Evolutionary conservation across 352 stramenopile species (phyloP), one percentile per base, ranked within the genome.

Genomic region (Hyaloperonospora arabidopsidis): DNA sequence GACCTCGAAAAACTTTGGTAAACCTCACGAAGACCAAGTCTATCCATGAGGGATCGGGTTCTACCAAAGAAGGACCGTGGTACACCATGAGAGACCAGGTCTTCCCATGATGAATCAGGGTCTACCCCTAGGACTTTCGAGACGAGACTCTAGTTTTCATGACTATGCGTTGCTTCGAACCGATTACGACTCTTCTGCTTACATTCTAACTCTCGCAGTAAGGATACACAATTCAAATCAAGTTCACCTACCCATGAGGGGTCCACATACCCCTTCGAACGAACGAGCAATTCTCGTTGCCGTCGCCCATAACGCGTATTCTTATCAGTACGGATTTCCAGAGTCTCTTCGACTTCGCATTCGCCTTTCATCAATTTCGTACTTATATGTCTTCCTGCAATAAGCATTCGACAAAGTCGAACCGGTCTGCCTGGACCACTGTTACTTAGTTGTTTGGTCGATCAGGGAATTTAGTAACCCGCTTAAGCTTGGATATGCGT

Each of bases 361-460:
- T 45, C 11, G 13, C n/a, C 38, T 22, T n/a, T 7, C 8, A 23
- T 17, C 18, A 45, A 17, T 3, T n/a, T 22, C 15, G 15, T 1
- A 22, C 10, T 19, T 17, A 48, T 10, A 19, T 34, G 21, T 48
- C 41, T 35, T 48, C 41, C 5, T 19, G 41, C 11, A 48, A 18
- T 14, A 48, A n/a, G 10, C 15, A 43, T 48, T 48, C 41, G 18
- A 35, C 41, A 34, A 48, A 48, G 23, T 48, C 21, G 12, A 48
- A 19, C 8, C 21, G 14, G 8, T 43, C 36, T 43, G 36, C 15
- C 14, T 19, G 3, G 36, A 11, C 36, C 36, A 21, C 14, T 8
- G 12, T 8, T 21, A 43, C 6, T 21, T 1, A 8, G 2, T 21
- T 21, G 14, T n/a, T 48, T n/a, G 41, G 21, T 15, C 21, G 19